phyloP scores from a whole-genome alignment of 306 rosid species.

The Sindora glabra region DNA sequence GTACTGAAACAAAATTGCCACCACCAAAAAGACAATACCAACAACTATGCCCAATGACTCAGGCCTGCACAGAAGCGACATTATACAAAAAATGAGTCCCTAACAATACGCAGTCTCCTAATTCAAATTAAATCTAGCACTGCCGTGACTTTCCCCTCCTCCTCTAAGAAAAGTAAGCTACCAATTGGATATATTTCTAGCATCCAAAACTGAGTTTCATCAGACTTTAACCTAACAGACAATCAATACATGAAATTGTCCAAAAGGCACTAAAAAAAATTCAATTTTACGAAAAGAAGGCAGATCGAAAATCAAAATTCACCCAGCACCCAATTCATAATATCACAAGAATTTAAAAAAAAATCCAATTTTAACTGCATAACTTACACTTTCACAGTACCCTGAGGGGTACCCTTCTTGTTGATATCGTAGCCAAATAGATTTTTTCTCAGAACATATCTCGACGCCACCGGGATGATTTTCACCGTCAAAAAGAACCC shows the following conservation, averaged over 20 bases:
- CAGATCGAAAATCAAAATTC: constrained; percentile 15
- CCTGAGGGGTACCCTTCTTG: constrained; percentile 80
- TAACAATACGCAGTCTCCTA: background rate
- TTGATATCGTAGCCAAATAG: constrained; percentile 88
- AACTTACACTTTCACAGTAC: constrained; percentile 75
- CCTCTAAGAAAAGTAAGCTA: too few species aligned
- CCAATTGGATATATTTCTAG: background rate
- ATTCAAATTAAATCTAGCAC: too few species aligned
- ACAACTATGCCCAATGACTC: constrained; percentile 92
- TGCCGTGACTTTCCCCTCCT: too few species aligned
- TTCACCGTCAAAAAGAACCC: constrained; percentile 55
- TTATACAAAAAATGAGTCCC: background rate
- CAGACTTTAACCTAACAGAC: too few species aligned
- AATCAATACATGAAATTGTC: too few species aligned
- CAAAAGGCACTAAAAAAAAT: too few species aligned
- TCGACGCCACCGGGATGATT: constrained; percentile 82
- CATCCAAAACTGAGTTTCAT: too few species aligned
- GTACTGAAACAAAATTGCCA: constrained; percentile 79
- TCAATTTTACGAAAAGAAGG: background rate
- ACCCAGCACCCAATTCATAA: background rate
- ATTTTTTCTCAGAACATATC: constrained; percentile 60
- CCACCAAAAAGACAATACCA: constrained; percentile 75
- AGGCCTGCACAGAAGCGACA: constrained; percentile 49
- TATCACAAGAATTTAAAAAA: background rate
- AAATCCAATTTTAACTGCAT: background rate